A percentile compares a stretch with the other conserved stretches of the same genome.
phyloP scores from a whole-genome alignment of 1,284 basidiomycete genomes.

The Stereum hirsutum region DNA sequence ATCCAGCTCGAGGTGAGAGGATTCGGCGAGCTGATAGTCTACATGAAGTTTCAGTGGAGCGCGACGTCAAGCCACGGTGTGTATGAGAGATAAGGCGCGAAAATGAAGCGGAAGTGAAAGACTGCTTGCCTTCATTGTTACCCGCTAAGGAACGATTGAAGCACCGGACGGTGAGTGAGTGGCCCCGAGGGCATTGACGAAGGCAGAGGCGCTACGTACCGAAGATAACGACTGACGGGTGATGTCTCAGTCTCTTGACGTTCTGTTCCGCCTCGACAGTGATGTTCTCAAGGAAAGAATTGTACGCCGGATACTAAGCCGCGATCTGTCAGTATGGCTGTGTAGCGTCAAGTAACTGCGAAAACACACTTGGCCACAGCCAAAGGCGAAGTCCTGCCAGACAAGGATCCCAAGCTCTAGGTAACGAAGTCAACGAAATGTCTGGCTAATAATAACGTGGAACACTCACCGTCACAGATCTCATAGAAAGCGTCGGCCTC shows the following conservation, averaged over 20 bases:
- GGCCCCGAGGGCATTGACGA: background rate
- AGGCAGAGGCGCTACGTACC: constrained; percentile 31
- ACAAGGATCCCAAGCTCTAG: constrained; percentile 62
- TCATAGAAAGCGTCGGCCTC: constrained; percentile 74
- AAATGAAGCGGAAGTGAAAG: background rate
- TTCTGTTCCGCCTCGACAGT: constrained; percentile 63
- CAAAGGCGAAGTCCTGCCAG: constrained; percentile 89
- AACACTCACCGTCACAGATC: constrained; percentile 56
- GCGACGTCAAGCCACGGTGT: background rate
- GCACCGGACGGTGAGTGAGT: background rate
- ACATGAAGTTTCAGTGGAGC: background rate
- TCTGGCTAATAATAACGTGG: background rate
- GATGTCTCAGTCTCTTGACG: constrained; percentile 65
- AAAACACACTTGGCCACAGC: constrained; percentile 51
- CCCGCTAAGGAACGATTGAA: constrained; percentile 45
- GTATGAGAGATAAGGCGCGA: background rate
- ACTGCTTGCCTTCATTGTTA: constrained; percentile 70
- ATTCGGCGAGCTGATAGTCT: constrained; percentile 82
- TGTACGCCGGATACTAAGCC: constrained; percentile 66
- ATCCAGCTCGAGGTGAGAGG: constrained; percentile 65
- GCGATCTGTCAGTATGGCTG: constrained; percentile 17
- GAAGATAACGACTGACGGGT: constrained; percentile 79
- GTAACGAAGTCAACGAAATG: background rate
- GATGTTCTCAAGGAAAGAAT: constrained; percentile 60
- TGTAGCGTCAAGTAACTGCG: constrained; percentile 18